Percentiles rank a stretch among this genome's conserved stretches.
phyloP scores from a whole-genome alignment of 2,329 filamentous ascomycete species.

The Trichophaea hybrida region DNA sequence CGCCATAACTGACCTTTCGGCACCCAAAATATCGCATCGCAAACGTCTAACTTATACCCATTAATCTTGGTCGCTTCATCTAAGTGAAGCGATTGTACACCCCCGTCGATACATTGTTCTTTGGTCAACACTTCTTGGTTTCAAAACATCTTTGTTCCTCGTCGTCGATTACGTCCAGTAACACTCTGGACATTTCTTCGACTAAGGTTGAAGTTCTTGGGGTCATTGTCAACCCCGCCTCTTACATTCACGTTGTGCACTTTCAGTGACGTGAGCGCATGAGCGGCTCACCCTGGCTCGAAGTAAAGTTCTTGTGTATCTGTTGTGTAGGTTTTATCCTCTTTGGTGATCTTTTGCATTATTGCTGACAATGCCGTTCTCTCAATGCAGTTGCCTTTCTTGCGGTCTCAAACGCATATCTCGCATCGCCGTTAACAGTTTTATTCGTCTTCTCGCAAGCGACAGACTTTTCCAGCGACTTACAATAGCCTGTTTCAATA shows the following conservation, averaged over 20 bases:
- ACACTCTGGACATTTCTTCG: conserved; percentile 1
- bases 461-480: not conserved
- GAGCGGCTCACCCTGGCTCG: conserved; percentile 18
- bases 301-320: conserved; percentile 11
- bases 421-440: not conserved
- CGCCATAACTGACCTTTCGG: conserved; percentile 62
- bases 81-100: not conserved
- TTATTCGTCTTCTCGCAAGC: not conserved
- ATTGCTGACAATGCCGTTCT: not conserved
- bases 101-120: not conserved
- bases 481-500: not conserved
- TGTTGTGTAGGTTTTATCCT: conserved; percentile 2
- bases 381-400: not conserved
- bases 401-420: not conserved
- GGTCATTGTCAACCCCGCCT: conserved; percentile 4
- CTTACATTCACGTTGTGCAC: conserved; percentile 17
- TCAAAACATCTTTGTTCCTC: not conserved
- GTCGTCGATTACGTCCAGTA: conserved; percentile 10
- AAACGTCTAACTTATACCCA: not conserved
- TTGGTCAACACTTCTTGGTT: not conserved
- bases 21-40: not conserved
- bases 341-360: conserved; percentile 7
- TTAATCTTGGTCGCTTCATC: conserved; percentile 7
- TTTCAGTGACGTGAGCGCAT: conserved; percentile 20
- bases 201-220: conserved; percentile 3